phyloP scores from a whole-genome alignment of 768 basidiomycete species.

The Lentinula boryana region DNA sequence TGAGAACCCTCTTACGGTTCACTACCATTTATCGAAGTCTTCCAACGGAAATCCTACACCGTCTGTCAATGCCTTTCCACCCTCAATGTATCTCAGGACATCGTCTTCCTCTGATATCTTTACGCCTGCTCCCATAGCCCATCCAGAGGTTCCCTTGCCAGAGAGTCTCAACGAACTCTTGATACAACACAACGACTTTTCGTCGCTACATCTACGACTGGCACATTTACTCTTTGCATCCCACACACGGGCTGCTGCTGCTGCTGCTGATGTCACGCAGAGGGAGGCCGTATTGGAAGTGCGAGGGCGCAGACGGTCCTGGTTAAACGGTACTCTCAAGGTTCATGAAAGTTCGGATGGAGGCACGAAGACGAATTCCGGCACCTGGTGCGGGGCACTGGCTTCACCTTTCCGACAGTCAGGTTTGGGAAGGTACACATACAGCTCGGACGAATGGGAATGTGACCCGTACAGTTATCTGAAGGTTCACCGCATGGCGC shows the following conservation, averaged over 20 bases:
- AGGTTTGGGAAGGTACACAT: not conserved
- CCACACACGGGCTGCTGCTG: slow-evolving; percentile 32
- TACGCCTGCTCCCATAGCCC: not conserved
- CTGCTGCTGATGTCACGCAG: slow-evolving; percentile 30
- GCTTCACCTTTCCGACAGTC: not conserved
- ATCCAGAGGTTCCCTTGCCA: not conserved
- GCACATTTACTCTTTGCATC: slow-evolving; percentile 34
- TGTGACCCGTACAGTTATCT: slow-evolving; percentile 1
- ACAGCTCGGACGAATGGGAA: slow-evolving; percentile 6
- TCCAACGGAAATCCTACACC: not conserved
- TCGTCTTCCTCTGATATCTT: not conserved
- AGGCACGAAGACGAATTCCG: not conserved
- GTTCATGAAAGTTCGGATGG: not conserved
- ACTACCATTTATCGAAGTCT: not conserved
- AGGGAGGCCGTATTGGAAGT: slow-evolving; percentile 47
- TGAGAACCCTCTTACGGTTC: not conserved
- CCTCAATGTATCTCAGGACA: not conserved
- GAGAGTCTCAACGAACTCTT: slow-evolving; percentile 20
- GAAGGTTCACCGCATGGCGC: not conserved
- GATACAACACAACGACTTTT: slow-evolving; percentile 26
- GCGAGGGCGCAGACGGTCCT: slow-evolving; percentile 57
- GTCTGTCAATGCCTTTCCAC: not conserved
- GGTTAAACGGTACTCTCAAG: slow-evolving; percentile 35
- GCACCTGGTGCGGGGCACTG: not conserved
- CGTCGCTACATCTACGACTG: slow-evolving; percentile 29